Conservation (phyloP, 495 filamentous ascomycete genomes). For the Trichoderma reesei region DNA sequence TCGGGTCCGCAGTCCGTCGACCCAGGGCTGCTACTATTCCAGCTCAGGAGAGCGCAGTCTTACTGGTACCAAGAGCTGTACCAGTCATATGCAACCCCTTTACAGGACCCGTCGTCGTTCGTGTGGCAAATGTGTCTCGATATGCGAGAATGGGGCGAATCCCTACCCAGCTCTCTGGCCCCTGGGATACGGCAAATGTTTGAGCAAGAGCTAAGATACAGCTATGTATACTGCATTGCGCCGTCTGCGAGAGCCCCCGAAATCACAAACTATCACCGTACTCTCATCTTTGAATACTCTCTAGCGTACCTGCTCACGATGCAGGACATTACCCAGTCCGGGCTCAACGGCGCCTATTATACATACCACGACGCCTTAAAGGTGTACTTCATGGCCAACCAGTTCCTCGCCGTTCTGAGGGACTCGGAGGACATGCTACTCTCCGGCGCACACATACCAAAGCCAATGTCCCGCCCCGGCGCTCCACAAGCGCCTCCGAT, state of each 20-base stretch:
- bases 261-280: constrained; percentile 55
- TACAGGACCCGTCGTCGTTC: constrained; percentile 48
- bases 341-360: constrained; percentile 46
- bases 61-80: constrained; percentile 74
- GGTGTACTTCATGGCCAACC: constrained; percentile 61
- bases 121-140: constrained; percentile 54
- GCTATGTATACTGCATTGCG: constrained; percentile 72
- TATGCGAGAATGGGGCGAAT: constrained; percentile 56
- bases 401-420: constrained; percentile 56
- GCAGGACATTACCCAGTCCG: constrained; percentile 40
- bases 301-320: constrained; percentile 61
- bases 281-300: constrained; percentile 72
- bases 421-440: constrained; percentile 44
- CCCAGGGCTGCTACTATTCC: constrained; percentile 55
- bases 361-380: constrained; percentile 66
- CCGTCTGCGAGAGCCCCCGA: constrained; percentile 57
- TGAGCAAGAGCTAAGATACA: constrained; percentile 74
- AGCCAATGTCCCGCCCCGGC: constrained; percentile 25
- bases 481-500: constrained; percentile 28
- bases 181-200: constrained; percentile 56
- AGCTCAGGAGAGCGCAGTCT: constrained; percentile 68
- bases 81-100: constrained; percentile 51
- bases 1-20: constrained; percentile 37
- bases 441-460: constrained; percentile 21
- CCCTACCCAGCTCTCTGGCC: constrained; percentile 48